These are phyloP conservation scores for Clavispora carvajalis DNA, from an alignment of 805 yeast genomes.

Conservation along the genomic window DNA sequence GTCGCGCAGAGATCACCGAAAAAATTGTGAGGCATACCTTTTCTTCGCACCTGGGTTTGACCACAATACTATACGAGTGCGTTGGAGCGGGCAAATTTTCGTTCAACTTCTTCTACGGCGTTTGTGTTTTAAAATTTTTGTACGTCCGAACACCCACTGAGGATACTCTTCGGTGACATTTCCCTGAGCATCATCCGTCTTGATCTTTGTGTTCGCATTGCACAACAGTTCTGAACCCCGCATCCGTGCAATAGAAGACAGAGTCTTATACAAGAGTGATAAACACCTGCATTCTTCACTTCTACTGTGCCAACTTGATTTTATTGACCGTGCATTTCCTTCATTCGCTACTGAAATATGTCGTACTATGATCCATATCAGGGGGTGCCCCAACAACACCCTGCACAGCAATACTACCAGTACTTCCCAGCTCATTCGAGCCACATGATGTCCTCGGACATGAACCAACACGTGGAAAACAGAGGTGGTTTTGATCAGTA, in stretches of 20 bases:
- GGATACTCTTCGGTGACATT: background rate
- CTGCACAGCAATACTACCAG: constrained; percentile 31
- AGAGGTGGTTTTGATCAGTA: constrained; percentile 16
- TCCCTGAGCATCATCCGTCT: background rate
- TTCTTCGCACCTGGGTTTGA: background rate
- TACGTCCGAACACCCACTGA: background rate
- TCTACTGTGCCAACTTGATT: no score
- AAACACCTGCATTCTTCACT: background rate
- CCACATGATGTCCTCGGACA: constrained; percentile 1
- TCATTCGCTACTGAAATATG: constrained; percentile 18
- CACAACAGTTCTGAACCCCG: background rate
- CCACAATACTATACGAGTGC: background rate
- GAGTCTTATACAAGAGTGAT: background rate
- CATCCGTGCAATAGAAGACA: background rate
- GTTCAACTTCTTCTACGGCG: no score
- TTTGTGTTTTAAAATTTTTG: no score
- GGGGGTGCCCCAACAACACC: constrained; percentile 31
- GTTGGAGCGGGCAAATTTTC: background rate
- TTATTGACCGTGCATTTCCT: background rate
- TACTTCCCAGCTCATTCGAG: constrained; percentile 14
- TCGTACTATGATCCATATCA: constrained; percentile 40
- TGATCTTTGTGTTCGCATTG: background rate
- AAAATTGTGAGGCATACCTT: constrained; percentile 2
- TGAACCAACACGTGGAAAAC: constrained; percentile 5
- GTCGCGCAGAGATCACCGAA: constrained; percentile 14